Evolutionary conservation across 106 monocot species (phyloP), one percentile per base, ranked within the genome.

Genomic region (Gastrodia elata): DNA sequence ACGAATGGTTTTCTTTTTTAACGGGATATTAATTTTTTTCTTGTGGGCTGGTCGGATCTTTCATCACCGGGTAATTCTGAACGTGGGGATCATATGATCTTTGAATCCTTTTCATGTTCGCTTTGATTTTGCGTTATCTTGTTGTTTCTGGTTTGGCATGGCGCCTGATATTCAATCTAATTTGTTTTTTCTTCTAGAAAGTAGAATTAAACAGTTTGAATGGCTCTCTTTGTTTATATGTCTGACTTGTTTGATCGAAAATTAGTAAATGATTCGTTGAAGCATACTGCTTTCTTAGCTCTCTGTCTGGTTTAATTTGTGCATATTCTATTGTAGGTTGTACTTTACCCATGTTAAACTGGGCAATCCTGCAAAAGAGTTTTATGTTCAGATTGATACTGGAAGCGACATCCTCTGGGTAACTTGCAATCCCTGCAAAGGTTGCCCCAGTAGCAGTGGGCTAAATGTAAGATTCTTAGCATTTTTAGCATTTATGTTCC

Each of bases 351-450:
- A 88, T 24, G 90, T 92, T 64, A 83, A 86, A 81, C 83, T 96
- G 77, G 96, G 96, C 38, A 92, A 87, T 70, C 96, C 96, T 43
- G 56, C 85, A 0, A 96, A 85, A 48, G 96, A 96, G 83, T 96
- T 92, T 68, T 92, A 88, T 59, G 96, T 96, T 52, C 96, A 92
- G 80, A 90, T 96, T 73, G 96, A 96, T 65, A 90, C 92, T 3
- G 96, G 96, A n/a, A 96, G 96, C 36, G 96, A 96, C 37, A 83
- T 96, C n/a, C 80, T 96, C 55, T 96, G 96, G 96, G 92, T 96
- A 35, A 77, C 87, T 44, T 96, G 96, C 78, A 82, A 41, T 74
- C 73, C 88, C n/a, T 97, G 97, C 75, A 75, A 37, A 69, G 87
- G 92, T 4, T 96, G 96, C 70, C 96, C 96, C 27, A 56, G 46